Base-by-base conservation (phyloP, 163 green algal genomes). In the Scenedesmus sp. region DNA sequence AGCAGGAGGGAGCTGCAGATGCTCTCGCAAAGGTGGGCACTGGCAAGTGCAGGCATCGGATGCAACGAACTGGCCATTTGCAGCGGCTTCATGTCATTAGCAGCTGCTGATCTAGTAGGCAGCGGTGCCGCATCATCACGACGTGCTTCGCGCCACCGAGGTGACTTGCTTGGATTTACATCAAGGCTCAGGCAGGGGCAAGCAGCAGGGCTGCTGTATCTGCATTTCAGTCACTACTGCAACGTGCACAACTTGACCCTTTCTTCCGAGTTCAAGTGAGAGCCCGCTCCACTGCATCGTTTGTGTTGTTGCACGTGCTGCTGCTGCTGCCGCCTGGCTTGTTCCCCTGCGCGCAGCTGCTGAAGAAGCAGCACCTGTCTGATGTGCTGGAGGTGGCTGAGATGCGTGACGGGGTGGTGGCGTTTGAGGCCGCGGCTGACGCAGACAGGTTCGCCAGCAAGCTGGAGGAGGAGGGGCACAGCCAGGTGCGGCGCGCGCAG, bases 381-480 rank as follows among this genome's bases (percentile, higher is more conserved):
- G 54, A 59, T 56, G 74, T 59, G 23, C 66, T 94, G 62, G 83
- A 91, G 13, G 92, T 97, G 84, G 91, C 91, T 18, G 81, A 96
- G 82, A 86, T 97, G 66, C 79, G 73, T n/a, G 96, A 97, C 88
- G 96, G 96, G 13, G 87, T 97, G 23, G 93, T 97, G 5, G 82
- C 92, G 6, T 97, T 97, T 94, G 95, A 96, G 91, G 67, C 85
- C 23, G 88, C 91, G 74, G 93, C 20, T 1, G 93, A 94, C 62
- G 95, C 95, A 15, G 93, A 96, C 79, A 85, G 86, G n/a, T 97
- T 94, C 77, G 94, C 91, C 10, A 82, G 88, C 60, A 60, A 93
- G 81, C 85, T 97, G 52, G 95, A 97, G 88, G 93, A 94, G n/a
- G 94, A 94, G 1, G 93, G 84, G 5, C 86, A 90, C 55, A 88